Evolutionary conservation across 306 rosid genomes (phyloP).

Genomic region (Herpetospermum pedunculosum): DNA sequence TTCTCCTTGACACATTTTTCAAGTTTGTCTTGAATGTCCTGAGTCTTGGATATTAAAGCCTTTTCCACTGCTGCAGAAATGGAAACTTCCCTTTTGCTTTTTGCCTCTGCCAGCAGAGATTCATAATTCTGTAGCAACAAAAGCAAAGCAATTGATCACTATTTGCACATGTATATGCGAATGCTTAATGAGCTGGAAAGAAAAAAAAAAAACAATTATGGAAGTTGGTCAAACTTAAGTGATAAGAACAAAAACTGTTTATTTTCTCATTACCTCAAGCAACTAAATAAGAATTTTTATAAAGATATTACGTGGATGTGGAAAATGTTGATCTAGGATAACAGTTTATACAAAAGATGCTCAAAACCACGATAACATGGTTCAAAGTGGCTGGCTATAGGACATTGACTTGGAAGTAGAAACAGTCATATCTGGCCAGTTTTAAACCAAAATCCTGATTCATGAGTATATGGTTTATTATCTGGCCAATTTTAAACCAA

Average conservation of each 20-base stretch:
- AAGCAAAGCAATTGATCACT: neutral
- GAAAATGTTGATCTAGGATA: neutral
- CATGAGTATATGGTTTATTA: neutral
- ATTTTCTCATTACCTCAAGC: neutral
- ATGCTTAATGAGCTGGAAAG: neutral
- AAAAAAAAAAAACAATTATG: neutral
- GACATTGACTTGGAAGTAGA: neutral
- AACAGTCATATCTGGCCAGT: neutral
- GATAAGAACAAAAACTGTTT: neutral
- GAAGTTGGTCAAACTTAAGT: neutral
- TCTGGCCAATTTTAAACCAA: neutral
- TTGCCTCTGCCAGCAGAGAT: slow-evolving; percentile 60
- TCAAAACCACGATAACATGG: neutral
- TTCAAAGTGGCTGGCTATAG: neutral
- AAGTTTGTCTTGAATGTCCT: slow-evolving; percentile 54
- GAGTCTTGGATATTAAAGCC: slow-evolving; percentile 52
- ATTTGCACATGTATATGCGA: neutral
- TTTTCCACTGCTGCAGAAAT: slow-evolving; percentile 65
- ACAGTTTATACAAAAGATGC: neutral
- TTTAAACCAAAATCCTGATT: neutral
- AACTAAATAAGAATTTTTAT: neutral
- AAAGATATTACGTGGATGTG: neutral
- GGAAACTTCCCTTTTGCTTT: slow-evolving; percentile 45
- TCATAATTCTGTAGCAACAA: slow-evolving; percentile 48
- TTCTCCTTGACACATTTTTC: slow-evolving; percentile 52